Conservation (phyloP, 1,284 basidiomycete species). For the Moesziomyces sp. region DNA sequence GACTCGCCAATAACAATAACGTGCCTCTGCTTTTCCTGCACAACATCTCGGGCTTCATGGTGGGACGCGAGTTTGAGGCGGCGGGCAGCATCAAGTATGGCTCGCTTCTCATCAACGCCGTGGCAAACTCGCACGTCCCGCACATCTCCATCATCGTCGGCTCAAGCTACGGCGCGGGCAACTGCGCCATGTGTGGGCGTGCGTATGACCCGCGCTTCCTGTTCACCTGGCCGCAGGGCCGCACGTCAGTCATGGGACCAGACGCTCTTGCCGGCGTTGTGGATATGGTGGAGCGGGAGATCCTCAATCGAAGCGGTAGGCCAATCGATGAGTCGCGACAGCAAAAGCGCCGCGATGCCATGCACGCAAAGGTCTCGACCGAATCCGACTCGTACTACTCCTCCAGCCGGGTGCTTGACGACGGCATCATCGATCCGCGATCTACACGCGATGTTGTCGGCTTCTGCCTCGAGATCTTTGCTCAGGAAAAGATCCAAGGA, state of each 20-base stretch:
- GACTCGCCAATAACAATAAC: conserved; percentile 5
- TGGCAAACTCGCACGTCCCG: conserved; percentile 1
- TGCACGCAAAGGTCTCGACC: conserved; percentile 3
- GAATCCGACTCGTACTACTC: conserved; percentile 3
- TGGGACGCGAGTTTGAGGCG: conserved; percentile 3
- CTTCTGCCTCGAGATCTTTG: conserved; percentile 8
- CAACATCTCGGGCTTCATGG: conserved; percentile 9
- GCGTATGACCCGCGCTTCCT: conserved; percentile 7
- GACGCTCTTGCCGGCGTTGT: conserved; percentile 3
- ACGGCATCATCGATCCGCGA: conserved; percentile 4
- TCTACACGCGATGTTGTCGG: conserved; percentile 4
- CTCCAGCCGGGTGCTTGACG: conserved; percentile 6
- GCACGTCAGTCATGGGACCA: conserved; percentile 5
- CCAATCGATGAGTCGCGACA: conserved; percentile 2
- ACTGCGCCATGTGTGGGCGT: conserved; percentile 7
- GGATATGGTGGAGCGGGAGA: conserved; percentile 8
- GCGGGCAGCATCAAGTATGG: conserved; percentile 9
- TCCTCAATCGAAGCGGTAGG: conserved; percentile 3
- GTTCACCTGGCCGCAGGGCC: conserved; percentile 5
- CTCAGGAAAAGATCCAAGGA: conserved; percentile 6
- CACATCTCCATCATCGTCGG: conserved; percentile 8
- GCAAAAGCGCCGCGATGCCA: conserved; percentile 5
- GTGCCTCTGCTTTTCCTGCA: conserved; percentile 3
- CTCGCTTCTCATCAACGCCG: conserved; percentile 3
- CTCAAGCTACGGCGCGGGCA: conserved; percentile 5